Conservation (phyloP, 768 basidiomycete genomes). For the Trametes cinnabarina region DNA sequence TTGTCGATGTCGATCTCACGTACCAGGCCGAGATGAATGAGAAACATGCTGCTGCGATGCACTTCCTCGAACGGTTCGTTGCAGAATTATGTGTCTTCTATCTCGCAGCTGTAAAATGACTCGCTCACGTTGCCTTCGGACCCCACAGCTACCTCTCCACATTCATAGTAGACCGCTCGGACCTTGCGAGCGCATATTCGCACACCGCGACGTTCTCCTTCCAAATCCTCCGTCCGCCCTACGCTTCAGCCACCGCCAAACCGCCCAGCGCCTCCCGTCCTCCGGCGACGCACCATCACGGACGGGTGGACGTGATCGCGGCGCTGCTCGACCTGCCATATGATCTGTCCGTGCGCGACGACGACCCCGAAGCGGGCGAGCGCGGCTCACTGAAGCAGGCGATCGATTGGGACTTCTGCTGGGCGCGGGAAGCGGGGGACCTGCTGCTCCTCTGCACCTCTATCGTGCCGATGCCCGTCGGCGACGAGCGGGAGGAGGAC, state of each 20-base stretch:
- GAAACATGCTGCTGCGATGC: constrained; percentile 7
- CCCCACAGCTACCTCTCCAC: constrained; percentile 19
- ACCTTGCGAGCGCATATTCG: constrained; percentile 24
- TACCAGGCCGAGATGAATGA: not conserved
- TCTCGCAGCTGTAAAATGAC: no score
- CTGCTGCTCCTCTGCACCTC: constrained; percentile 22
- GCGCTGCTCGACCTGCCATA: constrained; percentile 24
- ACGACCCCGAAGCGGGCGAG: not conserved
- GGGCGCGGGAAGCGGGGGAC: constrained; percentile 4
- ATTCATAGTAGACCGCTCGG: constrained; percentile 22
- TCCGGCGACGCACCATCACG: not conserved
- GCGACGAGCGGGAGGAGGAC: not conserved
- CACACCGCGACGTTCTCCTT: constrained; percentile 24
- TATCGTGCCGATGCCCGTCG: not conserved
- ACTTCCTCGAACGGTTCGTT: constrained; percentile 15
- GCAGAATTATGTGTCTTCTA: no score
- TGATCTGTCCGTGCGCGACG: not conserved
- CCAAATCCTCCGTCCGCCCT: not conserved
- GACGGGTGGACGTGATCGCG: constrained; percentile 17
- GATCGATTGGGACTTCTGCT: constrained; percentile 21
- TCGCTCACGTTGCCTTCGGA: no score
- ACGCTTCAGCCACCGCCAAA: not conserved
- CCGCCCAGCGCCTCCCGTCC: not conserved
- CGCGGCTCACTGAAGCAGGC: not conserved
- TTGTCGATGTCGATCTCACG: not conserved